phyloP scores from a whole-genome alignment of 441 rosid species.

The Omphalea diandra region DNA sequence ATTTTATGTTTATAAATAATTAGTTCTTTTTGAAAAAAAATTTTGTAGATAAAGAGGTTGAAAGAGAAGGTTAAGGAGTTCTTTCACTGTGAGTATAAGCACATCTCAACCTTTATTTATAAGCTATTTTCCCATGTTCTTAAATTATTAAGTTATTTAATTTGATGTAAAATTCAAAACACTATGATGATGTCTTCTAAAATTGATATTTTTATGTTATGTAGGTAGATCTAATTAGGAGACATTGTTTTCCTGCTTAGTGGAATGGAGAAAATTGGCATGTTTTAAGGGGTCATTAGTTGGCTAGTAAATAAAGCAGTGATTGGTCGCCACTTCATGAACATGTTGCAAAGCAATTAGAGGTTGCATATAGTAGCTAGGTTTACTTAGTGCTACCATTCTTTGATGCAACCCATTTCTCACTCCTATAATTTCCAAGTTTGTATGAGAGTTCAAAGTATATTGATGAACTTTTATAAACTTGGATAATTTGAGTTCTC shows the following conservation, averaged over 20 bases:
- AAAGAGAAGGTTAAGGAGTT: too few relatives aligned
- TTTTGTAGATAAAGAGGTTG: too few relatives aligned
- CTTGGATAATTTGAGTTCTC: not conserved
- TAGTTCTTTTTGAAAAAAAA: too few relatives aligned
- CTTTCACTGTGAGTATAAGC: too few relatives aligned
- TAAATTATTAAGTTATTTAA: too few relatives aligned
- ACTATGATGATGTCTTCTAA: not conserved
- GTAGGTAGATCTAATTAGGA: slow-evolving; percentile 86
- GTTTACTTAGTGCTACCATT: slow-evolving; percentile 34
- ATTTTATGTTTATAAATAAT: too few relatives aligned
- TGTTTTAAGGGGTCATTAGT: slow-evolving; percentile 98
- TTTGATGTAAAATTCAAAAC: not conserved
- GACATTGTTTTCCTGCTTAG: slow-evolving; percentile 92
- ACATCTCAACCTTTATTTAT: not conserved
- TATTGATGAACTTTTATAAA: not conserved
- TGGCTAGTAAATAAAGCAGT: slow-evolving; percentile 86
- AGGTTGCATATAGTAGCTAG: slow-evolving; percentile 79
- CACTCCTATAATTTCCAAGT: not conserved
- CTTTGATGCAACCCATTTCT: not conserved
- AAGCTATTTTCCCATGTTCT: not conserved
- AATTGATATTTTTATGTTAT: slow-evolving; percentile 21
- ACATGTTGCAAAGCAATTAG: slow-evolving; percentile 91
- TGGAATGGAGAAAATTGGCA: slow-evolving; percentile 99
- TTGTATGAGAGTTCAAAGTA: not conserved
- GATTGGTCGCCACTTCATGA: slow-evolving; percentile 98